Percentiles rank a stretch among this genome's conserved stretches.
These are phyloP conservation scores for Sclerotiophoma versabilis DNA, from an alignment of 2,329 filamentous ascomycete genomes.

Conservation along the genomic window DNA sequence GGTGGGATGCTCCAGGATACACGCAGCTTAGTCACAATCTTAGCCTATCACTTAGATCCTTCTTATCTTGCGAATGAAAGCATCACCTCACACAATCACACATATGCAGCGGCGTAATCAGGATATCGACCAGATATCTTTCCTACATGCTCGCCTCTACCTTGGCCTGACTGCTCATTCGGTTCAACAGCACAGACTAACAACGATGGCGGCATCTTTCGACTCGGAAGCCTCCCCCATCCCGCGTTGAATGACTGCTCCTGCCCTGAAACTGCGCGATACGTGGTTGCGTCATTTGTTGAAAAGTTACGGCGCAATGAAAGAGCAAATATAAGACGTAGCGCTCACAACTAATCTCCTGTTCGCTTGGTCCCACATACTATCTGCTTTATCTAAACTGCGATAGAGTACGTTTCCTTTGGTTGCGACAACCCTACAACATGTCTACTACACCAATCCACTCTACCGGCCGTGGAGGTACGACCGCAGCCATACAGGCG, in stretches of 20 bases:
- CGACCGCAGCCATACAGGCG: constrained; percentile 11
- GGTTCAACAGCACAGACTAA: constrained; percentile 18
- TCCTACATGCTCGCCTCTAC: constrained; percentile 24
- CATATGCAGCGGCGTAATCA: constrained; percentile 25
- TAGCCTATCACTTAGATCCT: constrained; percentile 37
- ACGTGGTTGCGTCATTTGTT: constrained; percentile 41
- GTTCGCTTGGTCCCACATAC: constrained; percentile 12
- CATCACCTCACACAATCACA: constrained; percentile 47
- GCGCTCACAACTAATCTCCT: constrained; percentile 14
- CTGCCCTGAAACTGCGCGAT: constrained; percentile 12
- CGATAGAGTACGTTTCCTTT: constrained; percentile 19
- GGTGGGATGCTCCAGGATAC: constrained; percentile 27
- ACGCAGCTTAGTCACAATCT: constrained; percentile 31
- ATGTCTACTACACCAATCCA: constrained; percentile 52
- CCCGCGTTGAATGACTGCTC: constrained; percentile 34
- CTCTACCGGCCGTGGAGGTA: constrained; percentile 67
- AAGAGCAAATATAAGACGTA: constrained; percentile 45
- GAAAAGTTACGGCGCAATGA: constrained; percentile 26
- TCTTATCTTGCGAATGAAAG: constrained; percentile 34
- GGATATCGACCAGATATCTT: constrained; percentile 12
- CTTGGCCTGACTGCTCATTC: constrained; percentile 30
- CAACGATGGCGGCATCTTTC: constrained; percentile 25
- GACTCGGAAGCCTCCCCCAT: constrained; percentile 29
- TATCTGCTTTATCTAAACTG: constrained; percentile 12
- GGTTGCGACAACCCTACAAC: constrained; percentile 8